These are phyloP conservation scores for Suillus discolor DNA, from an alignment of 768 basidiomycete species.

Conservation along the genomic window DNA sequence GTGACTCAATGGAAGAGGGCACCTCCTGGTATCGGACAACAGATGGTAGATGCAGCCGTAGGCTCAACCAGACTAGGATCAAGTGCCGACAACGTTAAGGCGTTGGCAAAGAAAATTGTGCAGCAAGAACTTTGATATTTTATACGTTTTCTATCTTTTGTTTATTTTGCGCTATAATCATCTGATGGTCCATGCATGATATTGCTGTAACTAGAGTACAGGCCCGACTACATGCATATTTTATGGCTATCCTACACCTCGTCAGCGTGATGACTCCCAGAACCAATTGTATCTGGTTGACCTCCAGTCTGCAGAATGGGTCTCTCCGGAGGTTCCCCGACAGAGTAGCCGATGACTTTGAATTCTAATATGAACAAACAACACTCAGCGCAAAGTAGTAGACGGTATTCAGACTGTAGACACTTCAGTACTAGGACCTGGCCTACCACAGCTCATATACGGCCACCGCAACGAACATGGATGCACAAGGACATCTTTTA, in stretches of 20 bases:
- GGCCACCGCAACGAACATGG: slow-evolving; percentile 29
- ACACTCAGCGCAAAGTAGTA: slow-evolving; percentile 5
- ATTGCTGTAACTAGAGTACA: background rate
- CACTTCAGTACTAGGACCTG: background rate
- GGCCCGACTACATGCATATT: background rate
- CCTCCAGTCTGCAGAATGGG: no score
- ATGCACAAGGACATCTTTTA: slow-evolving; percentile 65
- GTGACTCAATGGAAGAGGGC: slow-evolving; percentile 75
- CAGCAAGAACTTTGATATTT: slow-evolving; percentile 24
- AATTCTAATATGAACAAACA: slow-evolving; percentile 28
- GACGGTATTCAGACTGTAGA: background rate
- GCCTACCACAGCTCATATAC: background rate
- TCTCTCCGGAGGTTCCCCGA: no score
- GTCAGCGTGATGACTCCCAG: no score
- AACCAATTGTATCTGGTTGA: no score
- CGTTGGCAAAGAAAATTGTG: slow-evolving; percentile 45
- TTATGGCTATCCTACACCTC: background rate
- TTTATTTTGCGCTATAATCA: background rate
- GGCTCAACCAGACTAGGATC: slow-evolving; percentile 34
- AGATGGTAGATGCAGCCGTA: slow-evolving; percentile 39
- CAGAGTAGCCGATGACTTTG: slow-evolving; percentile 10
- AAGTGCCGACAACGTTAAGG: slow-evolving; percentile 37
- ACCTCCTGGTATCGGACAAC: slow-evolving; percentile 52
- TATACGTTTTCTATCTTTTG: background rate
- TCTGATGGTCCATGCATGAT: background rate